A percentile compares a stretch with the other conserved stretches of the same genome.
These are phyloP conservation scores for Ophiostoma sp. DNA, from an alignment of 2,329 filamentous ascomycete genomes.

Conservation along the genomic window DNA sequence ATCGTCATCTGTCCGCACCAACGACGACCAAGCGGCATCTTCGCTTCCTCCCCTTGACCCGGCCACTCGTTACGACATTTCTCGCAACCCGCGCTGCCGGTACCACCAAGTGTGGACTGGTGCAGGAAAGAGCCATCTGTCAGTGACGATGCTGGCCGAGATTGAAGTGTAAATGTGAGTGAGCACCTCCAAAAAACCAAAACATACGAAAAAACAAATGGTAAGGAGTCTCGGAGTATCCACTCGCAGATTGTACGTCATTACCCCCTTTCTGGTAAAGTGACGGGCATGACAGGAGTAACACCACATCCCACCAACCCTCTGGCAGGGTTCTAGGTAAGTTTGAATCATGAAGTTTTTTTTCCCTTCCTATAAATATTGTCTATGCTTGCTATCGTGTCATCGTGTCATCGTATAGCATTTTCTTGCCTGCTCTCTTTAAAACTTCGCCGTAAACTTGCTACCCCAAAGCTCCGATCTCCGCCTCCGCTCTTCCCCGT, in stretches of 20 bases:
- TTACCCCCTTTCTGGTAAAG: slow-evolving; percentile 7
- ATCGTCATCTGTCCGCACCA: not conserved
- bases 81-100: slow-evolving; percentile 13
- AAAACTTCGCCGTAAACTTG: not conserved
- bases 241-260: not conserved
- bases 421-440: not conserved
- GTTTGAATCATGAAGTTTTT: slow-evolving; percentile 1
- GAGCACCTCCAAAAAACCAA: too few species aligned
- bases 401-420: not conserved
- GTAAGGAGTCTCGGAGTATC: not conserved
- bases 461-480: not conserved
- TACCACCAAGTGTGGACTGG: slow-evolving; percentile 22
- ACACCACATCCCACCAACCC: too few species aligned
- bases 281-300: not conserved
- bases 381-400: too few species aligned
- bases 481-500: not conserved
- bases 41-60: not conserved
- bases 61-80: not conserved
- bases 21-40: not conserved
- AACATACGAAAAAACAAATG: not conserved
- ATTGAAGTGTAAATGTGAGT: not conserved
- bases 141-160: not conserved
- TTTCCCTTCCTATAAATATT: too few species aligned
- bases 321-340: not conserved
- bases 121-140: slow-evolving; percentile 23